Percentiles rank a stretch among this genome's conserved stretches.
phyloP scores from a whole-genome alignment of 805 yeast species.

The Yamadazyma tumulicola region DNA sequence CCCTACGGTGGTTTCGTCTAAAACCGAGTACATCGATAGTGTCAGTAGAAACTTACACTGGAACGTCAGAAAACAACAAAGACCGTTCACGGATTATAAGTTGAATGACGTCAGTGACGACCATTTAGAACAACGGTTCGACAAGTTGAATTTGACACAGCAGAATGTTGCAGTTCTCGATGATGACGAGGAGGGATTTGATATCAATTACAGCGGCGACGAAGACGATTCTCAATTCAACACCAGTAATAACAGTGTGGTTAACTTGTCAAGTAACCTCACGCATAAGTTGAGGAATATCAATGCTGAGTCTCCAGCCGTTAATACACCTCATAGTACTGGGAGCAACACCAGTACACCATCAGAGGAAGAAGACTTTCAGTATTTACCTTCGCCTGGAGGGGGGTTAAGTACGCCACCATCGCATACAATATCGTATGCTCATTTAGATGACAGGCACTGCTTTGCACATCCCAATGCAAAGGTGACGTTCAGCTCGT shows the following conservation, averaged over 20 bases:
- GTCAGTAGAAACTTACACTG: slow-evolving; percentile 86
- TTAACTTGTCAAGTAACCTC: background rate
- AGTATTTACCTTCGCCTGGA: slow-evolving; percentile 27
- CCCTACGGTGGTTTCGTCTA: slow-evolving; percentile 80
- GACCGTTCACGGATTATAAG: slow-evolving; percentile 48
- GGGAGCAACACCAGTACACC: slow-evolving; percentile 9
- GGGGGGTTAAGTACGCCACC: slow-evolving; percentile 32
- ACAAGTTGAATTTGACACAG: slow-evolving; percentile 3
- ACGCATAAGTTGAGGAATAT: background rate
- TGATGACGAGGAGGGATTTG: slow-evolving; percentile 28
- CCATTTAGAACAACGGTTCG: slow-evolving; percentile 10
- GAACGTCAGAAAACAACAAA: slow-evolving; percentile 89
- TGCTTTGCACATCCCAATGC: slow-evolving; percentile 46
- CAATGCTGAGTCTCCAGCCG: background rate
- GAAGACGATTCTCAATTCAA: slow-evolving; percentile 8
- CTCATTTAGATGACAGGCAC: slow-evolving; percentile 31
- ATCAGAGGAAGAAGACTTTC: slow-evolving; percentile 23
- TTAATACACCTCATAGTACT: background rate
- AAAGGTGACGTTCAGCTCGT: slow-evolving; percentile 21
- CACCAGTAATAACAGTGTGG: background rate
- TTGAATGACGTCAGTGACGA: slow-evolving; percentile 13
- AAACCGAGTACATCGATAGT: slow-evolving; percentile 77
- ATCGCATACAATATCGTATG: slow-evolving; percentile 14
- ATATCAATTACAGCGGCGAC: slow-evolving; percentile 34
- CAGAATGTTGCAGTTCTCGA: slow-evolving; percentile 12